These are phyloP conservation scores for Didymella pinodella DNA, from an alignment of 2,329 filamentous ascomycete species.

Conservation along the genomic window DNA sequence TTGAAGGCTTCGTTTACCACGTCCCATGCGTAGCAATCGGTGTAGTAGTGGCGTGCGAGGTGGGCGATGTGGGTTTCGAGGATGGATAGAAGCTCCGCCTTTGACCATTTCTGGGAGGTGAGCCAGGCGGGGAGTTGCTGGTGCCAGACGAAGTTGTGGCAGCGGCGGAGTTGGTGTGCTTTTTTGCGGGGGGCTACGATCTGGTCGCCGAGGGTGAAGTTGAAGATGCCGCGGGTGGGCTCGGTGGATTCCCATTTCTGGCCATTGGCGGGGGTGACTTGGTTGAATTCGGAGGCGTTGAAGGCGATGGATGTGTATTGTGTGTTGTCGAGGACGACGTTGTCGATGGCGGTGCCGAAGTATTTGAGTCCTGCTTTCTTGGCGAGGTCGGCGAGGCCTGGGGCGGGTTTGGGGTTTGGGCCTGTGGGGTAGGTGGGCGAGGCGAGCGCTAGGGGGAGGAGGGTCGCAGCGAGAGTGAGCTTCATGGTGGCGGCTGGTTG, in stretches of 20 bases:
- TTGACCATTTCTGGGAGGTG: slow-evolving; percentile 62
- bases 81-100: slow-evolving; percentile 63
- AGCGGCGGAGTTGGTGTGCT: slow-evolving; percentile 62
- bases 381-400: slow-evolving; percentile 61
- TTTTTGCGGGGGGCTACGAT: slow-evolving; percentile 52
- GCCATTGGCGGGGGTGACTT: slow-evolving; percentile 70
- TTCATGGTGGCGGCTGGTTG: slow-evolving; percentile 34
- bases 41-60: slow-evolving; percentile 65
- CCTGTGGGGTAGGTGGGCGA: slow-evolving; percentile 25
- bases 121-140: slow-evolving; percentile 64
- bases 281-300: slow-evolving; percentile 67
- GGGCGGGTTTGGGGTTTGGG: slow-evolving; percentile 22
- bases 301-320: slow-evolving; percentile 65
- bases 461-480: slow-evolving; percentile 25
- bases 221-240: slow-evolving; percentile 64
- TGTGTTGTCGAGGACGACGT: slow-evolving; percentile 56
- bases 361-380: slow-evolving; percentile 63
- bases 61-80: slow-evolving; percentile 68
- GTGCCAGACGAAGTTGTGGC: slow-evolving; percentile 68
- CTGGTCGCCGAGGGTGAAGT: slow-evolving; percentile 64
- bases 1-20: slow-evolving; percentile 71
- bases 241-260: slow-evolving; percentile 72
- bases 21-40: slow-evolving; percentile 70
- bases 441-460: slow-evolving; percentile 31
- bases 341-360: slow-evolving; percentile 68